Base-by-base conservation (phyloP, 139 green algal genomes). In the Chlamydomonas sp. region DNA sequence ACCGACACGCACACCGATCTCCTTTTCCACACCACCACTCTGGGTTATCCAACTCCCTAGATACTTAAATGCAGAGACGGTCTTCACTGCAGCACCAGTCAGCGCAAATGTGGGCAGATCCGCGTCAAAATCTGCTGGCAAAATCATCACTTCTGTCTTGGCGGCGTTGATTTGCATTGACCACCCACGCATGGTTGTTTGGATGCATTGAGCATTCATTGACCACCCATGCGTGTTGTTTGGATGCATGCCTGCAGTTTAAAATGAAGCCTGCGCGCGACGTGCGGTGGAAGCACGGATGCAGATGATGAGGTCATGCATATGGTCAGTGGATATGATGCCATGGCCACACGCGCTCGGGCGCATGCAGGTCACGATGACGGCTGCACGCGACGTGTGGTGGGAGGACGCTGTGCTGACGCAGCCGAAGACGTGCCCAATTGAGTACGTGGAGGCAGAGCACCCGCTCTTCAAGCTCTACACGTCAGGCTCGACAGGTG, bases 401-500 rank as follows among this genome's bases (percentile, higher is more conserved):
- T 96, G 84, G 83, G 74, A 94, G 61, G 87, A 96, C 39, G 87
- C 73, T 24, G 65, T 96, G 6, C 33, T 59, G 8, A 16, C 61
- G n/a, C 76, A 89, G 77, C 33, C 74, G 28, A 71, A 65, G 5
- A 62, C 83, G 30, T 94, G 84, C 71, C 68, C 79, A 20, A 81
- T 93, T 63, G 81, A 86, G 70, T 65, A 48, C 82, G 59, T 89
- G 73, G 75, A 71, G 8, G 69, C 80, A 16, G 81, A 89, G 74
- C 58, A 85, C n/a, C 80, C 81, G 3, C 73, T 86, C 33, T 91
- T 88, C 65, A 80, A 72, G 74, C 75, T 88, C 54, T 90, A 90
- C 71, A 90, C 84, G 16, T 76, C 64, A 2, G 85, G 85, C 28
- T 74, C 68, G 2, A 98, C 94, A 47, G 79, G 94, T 37, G 92